These are phyloP conservation scores for Candida argentea DNA, from an alignment of 805 yeast species.

Conservation along the genomic window DNA sequence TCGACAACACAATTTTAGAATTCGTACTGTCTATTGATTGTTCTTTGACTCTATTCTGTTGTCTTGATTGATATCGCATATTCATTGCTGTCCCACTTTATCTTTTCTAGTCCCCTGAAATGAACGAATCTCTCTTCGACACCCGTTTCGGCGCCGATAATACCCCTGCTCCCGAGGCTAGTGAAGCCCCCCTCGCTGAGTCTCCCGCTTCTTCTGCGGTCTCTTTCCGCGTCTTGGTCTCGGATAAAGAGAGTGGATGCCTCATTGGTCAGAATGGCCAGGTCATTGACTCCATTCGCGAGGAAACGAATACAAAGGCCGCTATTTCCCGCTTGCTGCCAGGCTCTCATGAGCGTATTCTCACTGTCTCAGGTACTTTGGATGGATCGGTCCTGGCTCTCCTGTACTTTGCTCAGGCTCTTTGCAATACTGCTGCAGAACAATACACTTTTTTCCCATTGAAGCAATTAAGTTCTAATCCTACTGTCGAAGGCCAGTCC, in stretches of 20 bases:
- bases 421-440: constrained; percentile 34
- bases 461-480: constrained; percentile 45
- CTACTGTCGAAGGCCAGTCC: constrained; percentile 41
- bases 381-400: constrained; percentile 62
- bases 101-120: constrained; percentile 4
- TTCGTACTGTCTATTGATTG: too few species aligned
- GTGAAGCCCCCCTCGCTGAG: constrained; percentile 6
- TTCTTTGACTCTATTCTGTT: too few species aligned
- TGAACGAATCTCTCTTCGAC: constrained; percentile 27
- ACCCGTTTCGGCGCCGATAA: constrained; percentile 17
- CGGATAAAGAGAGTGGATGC: constrained; percentile 83
- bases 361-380: constrained; percentile 67
- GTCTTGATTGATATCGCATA: too few species aligned
- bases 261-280: constrained; percentile 80
- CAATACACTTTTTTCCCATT: constrained; percentile 49
- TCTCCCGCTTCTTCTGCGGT: constrained; percentile 22
- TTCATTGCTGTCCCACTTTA: too few species aligned
- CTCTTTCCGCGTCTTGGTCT: constrained; percentile 50
- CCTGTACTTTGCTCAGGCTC: constrained; percentile 57
- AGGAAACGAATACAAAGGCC: constrained; percentile 68
- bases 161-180: neutral
- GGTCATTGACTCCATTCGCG: constrained; percentile 67
- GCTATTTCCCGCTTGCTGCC: constrained; percentile 75
- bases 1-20: too few species aligned
- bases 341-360: constrained; percentile 74